Percentiles rank a stretch among this genome's conserved stretches.
phyloP scores from a whole-genome alignment of 805 yeast species.

The Hermanozyma aechmeae region DNA sequence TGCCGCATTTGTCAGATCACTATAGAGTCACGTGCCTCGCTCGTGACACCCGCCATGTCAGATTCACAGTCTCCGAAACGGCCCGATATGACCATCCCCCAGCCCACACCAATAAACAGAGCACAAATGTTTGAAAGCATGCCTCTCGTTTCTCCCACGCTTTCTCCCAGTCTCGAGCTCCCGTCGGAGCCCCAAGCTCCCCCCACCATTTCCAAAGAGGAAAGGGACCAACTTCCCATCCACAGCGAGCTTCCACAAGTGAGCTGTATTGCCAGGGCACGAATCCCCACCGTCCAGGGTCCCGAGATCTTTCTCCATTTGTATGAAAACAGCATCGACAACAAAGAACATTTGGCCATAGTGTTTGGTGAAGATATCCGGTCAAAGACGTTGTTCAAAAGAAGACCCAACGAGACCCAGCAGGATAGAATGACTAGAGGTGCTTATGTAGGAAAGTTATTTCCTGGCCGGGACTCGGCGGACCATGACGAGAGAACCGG shows the following conservation, averaged over 20 bases:
- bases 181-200: conserved; percentile 6
- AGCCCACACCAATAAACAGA: background rate
- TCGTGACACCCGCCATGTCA: too few species aligned
- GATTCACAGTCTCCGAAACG: too few species aligned
- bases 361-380: conserved; percentile 92
- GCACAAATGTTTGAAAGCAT: conserved; percentile 5
- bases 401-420: conserved; percentile 66
- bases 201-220: conserved; percentile 11
- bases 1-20: too few species aligned
- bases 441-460: conserved; percentile 83
- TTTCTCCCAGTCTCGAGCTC: conserved; percentile 6
- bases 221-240: conserved; percentile 26
- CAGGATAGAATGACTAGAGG: conserved; percentile 97
- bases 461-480: conserved; percentile 75
- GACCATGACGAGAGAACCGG: conserved; percentile 39
- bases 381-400: conserved; percentile 59
- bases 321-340: conserved; percentile 77
- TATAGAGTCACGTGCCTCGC: too few species aligned
- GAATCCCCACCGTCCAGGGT: conserved; percentile 94
- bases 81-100: background rate
- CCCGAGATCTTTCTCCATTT: conserved; percentile 89
- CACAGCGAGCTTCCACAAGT: conserved; percentile 63
- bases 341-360: conserved; percentile 92
- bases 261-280: conserved; percentile 83
- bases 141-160: conserved; percentile 12